Percentiles rank a stretch among this genome's conserved stretches.
Conservation (phyloP, 1,139 yeast species). For the Scheffersomyces insectosa region DNA sequence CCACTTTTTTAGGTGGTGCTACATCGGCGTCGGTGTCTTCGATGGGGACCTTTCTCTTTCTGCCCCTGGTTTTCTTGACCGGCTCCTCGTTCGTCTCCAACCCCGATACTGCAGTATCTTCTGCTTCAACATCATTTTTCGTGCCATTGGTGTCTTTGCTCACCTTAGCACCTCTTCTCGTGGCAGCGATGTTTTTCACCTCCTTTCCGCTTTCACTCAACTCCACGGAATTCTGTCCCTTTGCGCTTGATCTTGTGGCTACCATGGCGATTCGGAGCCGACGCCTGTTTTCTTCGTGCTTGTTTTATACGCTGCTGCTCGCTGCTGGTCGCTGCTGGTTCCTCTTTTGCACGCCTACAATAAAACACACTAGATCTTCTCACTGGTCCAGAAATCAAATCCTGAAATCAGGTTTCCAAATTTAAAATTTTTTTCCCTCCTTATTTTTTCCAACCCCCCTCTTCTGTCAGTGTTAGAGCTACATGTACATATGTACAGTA, state of each 20-base stretch:
- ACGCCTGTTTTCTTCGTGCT: too few species aligned
- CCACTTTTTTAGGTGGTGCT: too few species aligned
- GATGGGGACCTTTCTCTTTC: background rate
- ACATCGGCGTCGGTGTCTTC: background rate
- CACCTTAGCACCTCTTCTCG: too few species aligned
- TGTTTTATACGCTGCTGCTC: too few species aligned
- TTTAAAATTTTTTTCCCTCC: too few species aligned
- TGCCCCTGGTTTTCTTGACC: background rate
- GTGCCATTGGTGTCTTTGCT: background rate
- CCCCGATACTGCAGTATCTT: background rate
- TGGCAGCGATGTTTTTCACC: background rate
- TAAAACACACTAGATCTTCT: background rate
- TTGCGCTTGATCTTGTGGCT: constrained; percentile 7
- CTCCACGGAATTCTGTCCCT: constrained; percentile 1
- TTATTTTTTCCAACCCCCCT: too few species aligned
- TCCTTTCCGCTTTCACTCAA: background rate
- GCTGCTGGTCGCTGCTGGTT: too few species aligned
- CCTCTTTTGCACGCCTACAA: background rate
- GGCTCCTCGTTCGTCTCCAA: background rate
- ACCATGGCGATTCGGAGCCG: constrained; percentile 4
- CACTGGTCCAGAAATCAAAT: too few species aligned
- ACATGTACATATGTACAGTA: too few species aligned
- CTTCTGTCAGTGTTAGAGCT: too few species aligned
- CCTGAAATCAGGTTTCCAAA: too few species aligned
- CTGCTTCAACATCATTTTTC: background rate